Evolutionary conservation across 2,329 filamentous ascomycete species (phyloP), one percentile per base, ranked within the genome.

Genomic region (Leptodontidium sp.): DNA sequence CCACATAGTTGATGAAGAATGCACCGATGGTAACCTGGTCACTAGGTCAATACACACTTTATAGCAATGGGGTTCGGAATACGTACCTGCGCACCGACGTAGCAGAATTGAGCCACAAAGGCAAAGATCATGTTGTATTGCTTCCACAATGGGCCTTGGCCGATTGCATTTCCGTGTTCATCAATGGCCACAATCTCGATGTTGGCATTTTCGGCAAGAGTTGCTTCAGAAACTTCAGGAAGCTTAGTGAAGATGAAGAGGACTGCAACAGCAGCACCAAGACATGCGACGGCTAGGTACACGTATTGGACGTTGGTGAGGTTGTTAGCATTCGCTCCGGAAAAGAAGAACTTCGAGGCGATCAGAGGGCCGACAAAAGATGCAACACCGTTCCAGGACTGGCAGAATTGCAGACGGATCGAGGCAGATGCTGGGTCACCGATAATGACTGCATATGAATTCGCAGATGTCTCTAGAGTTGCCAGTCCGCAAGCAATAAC

Each of bases 271-370:
- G 87, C 82, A 63, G 89, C 91, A 69, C 91, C 93, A 64, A 93
- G 89, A 49, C 90, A 83, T 0, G 91, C 93, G 68, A 95, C 91
- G 61, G 90, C 91, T 17, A 95, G 85, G 74, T 95, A 96, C 0
- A 92, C 92, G 88, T 91, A 96, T 79, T 96, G 93, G 1, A 95
- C 91, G 69, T 90, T 89, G 71, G 91, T 85, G 3, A 95, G 84
- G 93, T 91, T 70, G 88, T 91, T 86, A 0, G 86, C 86, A 45
- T 84, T 80, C 4, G 84, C 77, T 32, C 76, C 79, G 38, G 75
- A 77, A 80, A 95, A 95, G 79, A 94, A 93, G 38, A 91, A 90
- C 70, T 88, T 90, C 32, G 91, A 87, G 6, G 91, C 92, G n/a
- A 95, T 83, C 0, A 94, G 81, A 0, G 90, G 90, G 52, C 90